Conservation (phyloP, 2,329 filamentous ascomycete species). For the Sphaceloma murrayae region DNA sequence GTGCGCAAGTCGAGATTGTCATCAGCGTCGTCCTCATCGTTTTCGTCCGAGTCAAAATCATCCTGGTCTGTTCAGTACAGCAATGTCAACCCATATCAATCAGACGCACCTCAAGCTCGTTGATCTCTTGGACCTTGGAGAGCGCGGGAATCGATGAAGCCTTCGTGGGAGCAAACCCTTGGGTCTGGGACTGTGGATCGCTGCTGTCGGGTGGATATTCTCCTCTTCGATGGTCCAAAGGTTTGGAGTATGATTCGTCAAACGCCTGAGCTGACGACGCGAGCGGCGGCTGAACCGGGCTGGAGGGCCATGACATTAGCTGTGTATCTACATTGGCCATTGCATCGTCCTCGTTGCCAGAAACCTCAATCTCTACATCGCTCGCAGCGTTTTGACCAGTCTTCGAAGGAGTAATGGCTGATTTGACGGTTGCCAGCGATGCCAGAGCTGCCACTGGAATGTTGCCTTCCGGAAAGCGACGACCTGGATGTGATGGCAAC, state of each 20-base stretch:
- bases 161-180: too few relatives aligned
- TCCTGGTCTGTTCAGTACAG: too few relatives aligned
- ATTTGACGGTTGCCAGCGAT: constrained; percentile 18
- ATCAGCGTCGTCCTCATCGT: not conserved
- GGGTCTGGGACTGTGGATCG: not conserved
- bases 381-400: too few relatives aligned
- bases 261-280: not conserved
- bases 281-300: not conserved
- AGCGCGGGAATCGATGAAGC: too few relatives aligned
- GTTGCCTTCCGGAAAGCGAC: constrained; percentile 30
- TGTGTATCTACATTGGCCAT: not conserved
- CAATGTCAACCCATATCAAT: too few relatives aligned
- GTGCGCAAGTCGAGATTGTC: not conserved
- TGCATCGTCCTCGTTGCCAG: not conserved
- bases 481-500: constrained; percentile 30
- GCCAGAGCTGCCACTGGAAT: constrained; percentile 31
- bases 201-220: constrained; percentile 16
- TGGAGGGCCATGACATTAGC: constrained; percentile 15
- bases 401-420: too few relatives aligned
- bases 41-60: not conserved
- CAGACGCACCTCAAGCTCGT: too few relatives aligned
- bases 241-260: not conserved
- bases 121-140: too few relatives aligned
- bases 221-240: not conserved
- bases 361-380: not conserved